A percentile compares a stretch with the other conserved stretches of the same genome.
Evolutionary conservation across 345 rosid genomes (phyloP).

Genomic region (Brassica juncea): DNA sequence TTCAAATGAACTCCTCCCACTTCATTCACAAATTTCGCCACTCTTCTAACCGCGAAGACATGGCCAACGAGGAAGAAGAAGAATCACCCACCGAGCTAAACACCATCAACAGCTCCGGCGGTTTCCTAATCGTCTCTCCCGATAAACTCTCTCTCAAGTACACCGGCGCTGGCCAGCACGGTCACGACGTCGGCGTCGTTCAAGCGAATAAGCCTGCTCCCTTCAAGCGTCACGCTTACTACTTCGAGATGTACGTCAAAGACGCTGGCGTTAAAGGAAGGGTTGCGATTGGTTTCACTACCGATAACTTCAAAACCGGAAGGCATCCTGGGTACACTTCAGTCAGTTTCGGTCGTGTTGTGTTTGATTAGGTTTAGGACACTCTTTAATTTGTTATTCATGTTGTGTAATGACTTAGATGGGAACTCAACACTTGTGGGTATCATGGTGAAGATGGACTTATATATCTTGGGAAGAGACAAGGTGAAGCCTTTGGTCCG

Average conservation of each 20-base stretch:
- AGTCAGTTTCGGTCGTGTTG: background rate
- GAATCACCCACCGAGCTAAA: conserved; percentile 79
- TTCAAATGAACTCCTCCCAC: conserved; percentile 44
- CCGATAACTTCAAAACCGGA: background rate
- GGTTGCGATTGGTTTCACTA: conserved; percentile 65
- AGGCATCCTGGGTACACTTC: conserved; percentile 20
- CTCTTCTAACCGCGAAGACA: conserved; percentile 37
- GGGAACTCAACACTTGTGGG: conserved; percentile 92
- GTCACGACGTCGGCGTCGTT: conserved; percentile 80
- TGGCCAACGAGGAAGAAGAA: conserved; percentile 59
- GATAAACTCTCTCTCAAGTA: conserved; percentile 79
- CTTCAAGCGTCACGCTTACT: background rate
- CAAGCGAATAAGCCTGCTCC: conserved; percentile 84
- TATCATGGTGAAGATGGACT: conserved; percentile 94
- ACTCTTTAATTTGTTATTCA: background rate
- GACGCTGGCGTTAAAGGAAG: conserved; percentile 73
- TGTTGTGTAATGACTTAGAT: conserved; percentile 45
- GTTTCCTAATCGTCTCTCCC: conserved; percentile 63
- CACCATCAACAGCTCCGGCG: conserved; percentile 78
- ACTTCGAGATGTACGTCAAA: conserved; percentile 70
- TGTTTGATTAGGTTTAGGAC: background rate
- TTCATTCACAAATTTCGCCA: conserved; percentile 49
- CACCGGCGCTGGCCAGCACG: conserved; percentile 55
- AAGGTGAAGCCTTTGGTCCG: conserved; percentile 79
- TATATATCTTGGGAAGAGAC: conserved; percentile 68